These are phyloP conservation scores for Hymenoscyphus fructigenus DNA, from an alignment of 2,329 filamentous ascomycete genomes.

Conservation along the genomic window DNA sequence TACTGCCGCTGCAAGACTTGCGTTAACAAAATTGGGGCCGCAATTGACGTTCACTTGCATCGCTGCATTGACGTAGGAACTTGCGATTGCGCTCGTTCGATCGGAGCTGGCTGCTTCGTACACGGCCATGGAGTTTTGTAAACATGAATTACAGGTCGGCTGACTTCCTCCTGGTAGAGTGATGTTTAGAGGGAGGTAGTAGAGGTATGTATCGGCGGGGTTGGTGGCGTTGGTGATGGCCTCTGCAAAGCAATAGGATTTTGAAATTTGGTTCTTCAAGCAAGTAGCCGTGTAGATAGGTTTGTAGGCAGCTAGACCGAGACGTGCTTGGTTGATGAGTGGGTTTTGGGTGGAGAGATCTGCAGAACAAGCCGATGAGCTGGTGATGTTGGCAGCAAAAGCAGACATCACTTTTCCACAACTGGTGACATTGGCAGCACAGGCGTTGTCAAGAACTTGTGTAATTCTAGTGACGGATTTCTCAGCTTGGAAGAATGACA, in stretches of 20 bases:
- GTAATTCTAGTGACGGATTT: slow-evolving; percentile 72
- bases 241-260: slow-evolving; percentile 78
- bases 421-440: slow-evolving; percentile 61
- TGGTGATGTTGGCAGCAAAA: slow-evolving; percentile 65
- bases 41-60: slow-evolving; percentile 68
- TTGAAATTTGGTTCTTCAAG: slow-evolving; percentile 63
- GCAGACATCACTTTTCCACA: slow-evolving; percentile 66
- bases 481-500: slow-evolving; percentile 77
- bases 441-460: slow-evolving; percentile 75
- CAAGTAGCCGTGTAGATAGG: slow-evolving; percentile 80
- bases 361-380: slow-evolving; percentile 62
- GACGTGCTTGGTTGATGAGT: slow-evolving; percentile 70
- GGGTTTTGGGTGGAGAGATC: slow-evolving; percentile 70
- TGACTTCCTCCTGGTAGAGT: slow-evolving; percentile 62
- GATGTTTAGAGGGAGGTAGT: slow-evolving; percentile 80
- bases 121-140: slow-evolving; percentile 77
- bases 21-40: slow-evolving; percentile 57
- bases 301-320: slow-evolving; percentile 74
- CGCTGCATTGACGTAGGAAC: slow-evolving; percentile 71
- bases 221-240: slow-evolving; percentile 75
- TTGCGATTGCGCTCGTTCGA: slow-evolving; percentile 62
- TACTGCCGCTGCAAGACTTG: slow-evolving; percentile 43
- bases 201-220: slow-evolving; percentile 74
- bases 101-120: slow-evolving; percentile 70
- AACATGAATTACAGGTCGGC: slow-evolving; percentile 75